Percentiles rank a stretch among this genome's conserved stretches.
Conservation (phyloP, 2,329 filamentous ascomycete species). For the Aspergillus sp. region DNA sequence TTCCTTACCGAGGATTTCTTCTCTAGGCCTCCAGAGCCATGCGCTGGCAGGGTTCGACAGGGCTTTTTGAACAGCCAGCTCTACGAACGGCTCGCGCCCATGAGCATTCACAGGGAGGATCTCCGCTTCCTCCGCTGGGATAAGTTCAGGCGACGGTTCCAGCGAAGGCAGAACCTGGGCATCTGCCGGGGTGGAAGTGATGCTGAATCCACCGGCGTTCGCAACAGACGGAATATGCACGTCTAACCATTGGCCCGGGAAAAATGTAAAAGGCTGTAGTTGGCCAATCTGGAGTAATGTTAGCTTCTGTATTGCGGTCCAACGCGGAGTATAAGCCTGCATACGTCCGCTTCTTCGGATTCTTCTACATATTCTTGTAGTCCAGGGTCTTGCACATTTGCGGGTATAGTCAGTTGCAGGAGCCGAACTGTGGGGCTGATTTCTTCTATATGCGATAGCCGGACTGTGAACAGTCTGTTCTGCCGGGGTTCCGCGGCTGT, state of each 20-base stretch:
- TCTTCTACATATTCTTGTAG: constrained; percentile 17
- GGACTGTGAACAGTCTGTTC: constrained; percentile 65
- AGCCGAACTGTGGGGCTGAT: constrained; percentile 71
- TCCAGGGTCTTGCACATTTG: constrained; percentile 40
- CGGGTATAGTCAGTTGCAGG: constrained; percentile 66
- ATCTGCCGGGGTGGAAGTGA: constrained; percentile 73
- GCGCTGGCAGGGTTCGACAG: constrained; percentile 72
- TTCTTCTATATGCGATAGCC: constrained; percentile 63
- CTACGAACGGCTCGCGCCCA: constrained; percentile 60
- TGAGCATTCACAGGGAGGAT: constrained; percentile 27
- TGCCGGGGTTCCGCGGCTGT: constrained; percentile 76
- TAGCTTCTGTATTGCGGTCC: not conserved
- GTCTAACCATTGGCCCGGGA: constrained; percentile 87
- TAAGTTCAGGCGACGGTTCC: constrained; percentile 23
- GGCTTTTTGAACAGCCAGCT: constrained; percentile 77
- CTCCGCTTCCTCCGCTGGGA: constrained; percentile 26
- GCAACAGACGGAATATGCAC: constrained; percentile 71
- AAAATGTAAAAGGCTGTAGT: constrained; percentile 60
- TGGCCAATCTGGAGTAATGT: constrained; percentile 25
- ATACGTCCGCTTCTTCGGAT: constrained; percentile 54
- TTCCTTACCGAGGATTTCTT: constrained; percentile 61
- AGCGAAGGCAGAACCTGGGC: constrained; percentile 44
- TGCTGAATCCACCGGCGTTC: constrained; percentile 83
- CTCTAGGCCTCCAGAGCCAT: constrained; percentile 70
- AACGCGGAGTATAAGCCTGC: constrained; percentile 12